Percentiles rank a stretch among this genome's conserved stretches.
These are phyloP conservation scores for Mycena epipterygia DNA, from an alignment of 768 basidiomycete species.

Conservation along the genomic window DNA sequence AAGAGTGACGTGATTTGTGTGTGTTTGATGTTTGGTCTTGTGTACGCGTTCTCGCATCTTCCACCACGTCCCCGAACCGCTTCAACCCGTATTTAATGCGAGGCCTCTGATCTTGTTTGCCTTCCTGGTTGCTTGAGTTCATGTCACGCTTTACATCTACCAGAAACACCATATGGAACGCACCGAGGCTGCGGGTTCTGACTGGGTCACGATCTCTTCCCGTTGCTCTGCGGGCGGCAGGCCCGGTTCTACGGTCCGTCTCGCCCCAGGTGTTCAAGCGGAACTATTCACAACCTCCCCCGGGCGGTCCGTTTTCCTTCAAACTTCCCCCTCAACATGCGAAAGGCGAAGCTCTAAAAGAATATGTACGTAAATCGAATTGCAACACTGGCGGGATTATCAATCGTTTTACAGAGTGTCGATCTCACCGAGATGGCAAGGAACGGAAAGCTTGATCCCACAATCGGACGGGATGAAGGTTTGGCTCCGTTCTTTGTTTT, in stretches of 20 bases:
- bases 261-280: slow-evolving; percentile 39
- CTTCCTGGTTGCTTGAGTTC: background rate
- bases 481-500: slow-evolving; percentile 21
- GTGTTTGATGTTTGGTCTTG: no score
- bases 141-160: slow-evolving; percentile 4
- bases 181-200: background rate
- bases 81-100: slow-evolving; percentile 6
- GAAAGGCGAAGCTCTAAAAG: slow-evolving; percentile 90
- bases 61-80: slow-evolving; percentile 11
- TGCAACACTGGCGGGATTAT: slow-evolving; percentile 1
- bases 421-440: slow-evolving; percentile 89
- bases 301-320: slow-evolving; percentile 50
- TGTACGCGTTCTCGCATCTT: slow-evolving; percentile 33
- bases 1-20: background rate
- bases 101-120: background rate
- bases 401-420: slow-evolving; percentile 64
- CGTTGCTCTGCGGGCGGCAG: background rate
- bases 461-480: slow-evolving; percentile 92
- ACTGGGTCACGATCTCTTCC: background rate
- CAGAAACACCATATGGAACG: background rate
- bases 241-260: background rate
- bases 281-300: slow-evolving; percentile 63
- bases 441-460: slow-evolving; percentile 90
- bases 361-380: slow-evolving; percentile 62
- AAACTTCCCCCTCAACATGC: slow-evolving; percentile 70